Base-by-base conservation (phyloP, 2,329 filamentous ascomycete species). In the Colletotrichum melonis region DNA sequence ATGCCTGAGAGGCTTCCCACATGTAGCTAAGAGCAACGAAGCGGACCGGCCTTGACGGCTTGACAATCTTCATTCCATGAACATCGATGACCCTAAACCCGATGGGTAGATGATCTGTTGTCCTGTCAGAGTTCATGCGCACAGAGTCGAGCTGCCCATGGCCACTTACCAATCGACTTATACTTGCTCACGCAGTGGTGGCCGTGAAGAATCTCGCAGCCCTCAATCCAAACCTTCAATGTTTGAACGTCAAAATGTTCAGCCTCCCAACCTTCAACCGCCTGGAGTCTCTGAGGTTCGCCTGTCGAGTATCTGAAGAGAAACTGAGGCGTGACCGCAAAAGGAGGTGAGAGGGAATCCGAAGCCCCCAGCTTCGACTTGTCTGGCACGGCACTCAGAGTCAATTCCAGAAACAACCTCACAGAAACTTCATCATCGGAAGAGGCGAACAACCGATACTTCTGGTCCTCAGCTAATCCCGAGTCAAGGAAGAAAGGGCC, bases 11-110 rank as follows among this genome's bases (percentile, higher is more conserved):
- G 16, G 63, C 62, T 16, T 77, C 77, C 80, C 83, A 85, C 55
- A 86, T 84, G 73, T 86, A 86, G 77, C 84, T 86, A 19, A 86
- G 79, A 22, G 84, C 82, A 2, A 85, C 76, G 64, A 86, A 86
- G 26, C 82, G 78, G 54, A 85, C 82, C 1, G 77, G 76, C 1
- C 81, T 78, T 19, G 79, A 79, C 5, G 83, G 78, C 19, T 78
- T 80, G 6, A 85, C 82, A 30, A 86, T 76, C 46, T 80, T 77
- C 16, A 80, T 79, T 28, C 83, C 81, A n/a, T 80, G 79, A 2
- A 80, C 78, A 72, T 86, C 83, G 63, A 86, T 80, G 52, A 86
- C 74, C 1, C 64, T 42, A 5, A 67, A 67, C 4, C 55, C 63
- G 3, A 19, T n/a, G 6, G 69, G 69, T 3, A 65, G 26, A 24